Evolutionary conservation across 768 basidiomycete genomes (phyloP), one percentile per base, ranked within the genome.

Genomic region (Kwoniella newhampshirensis): DNA sequence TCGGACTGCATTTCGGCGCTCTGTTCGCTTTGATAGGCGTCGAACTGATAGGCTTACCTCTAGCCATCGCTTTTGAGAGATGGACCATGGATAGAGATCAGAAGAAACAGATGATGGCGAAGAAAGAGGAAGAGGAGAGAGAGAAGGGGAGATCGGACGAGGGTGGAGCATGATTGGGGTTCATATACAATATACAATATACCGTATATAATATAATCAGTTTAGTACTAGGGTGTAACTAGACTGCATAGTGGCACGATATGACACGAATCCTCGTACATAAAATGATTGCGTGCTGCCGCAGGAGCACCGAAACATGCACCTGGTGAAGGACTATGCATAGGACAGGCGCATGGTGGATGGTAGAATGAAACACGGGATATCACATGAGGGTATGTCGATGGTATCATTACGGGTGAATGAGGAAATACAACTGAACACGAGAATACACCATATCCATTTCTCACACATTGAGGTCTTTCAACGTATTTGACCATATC

Each of bases 1-100:
- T 76, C 17, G 74, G 70, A 1, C 47, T 71, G 12, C 71, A 73
- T 46, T 75, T 75, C 32, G 77, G 75, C 18, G 63, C 71, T 20
- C 32, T 77, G 2, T 67, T 72, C 37, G 74, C 54, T 15, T 30
- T 75, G n/a, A 61, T 67, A 17, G 70, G 68, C 13, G 72, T 74
- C 47, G 63, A 73, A 28, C 41, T 70, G 13, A 51, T 73, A 20
- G 58, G 48, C 42, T 51, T 68, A 9, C 51, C 61, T 21, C 26
- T 65, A 17, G 60, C 54, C 8, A 18, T 75, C 15, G 44, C 56
- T 27, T 66, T 71, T 37, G 74, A 75, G 50, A 41, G 74, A 51
- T 64, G 68, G 65, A 53, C 48, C 18, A 52, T 55, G 30, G 68
- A 73, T 44, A 62, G 45, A 51, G 18, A 36, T 27, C 50, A 46